A percentile compares a stretch with the other conserved stretches of the same genome.
phyloP scores from a whole-genome alignment of 2,329 filamentous ascomycete species.

The Plenodomus lindquistii region DNA sequence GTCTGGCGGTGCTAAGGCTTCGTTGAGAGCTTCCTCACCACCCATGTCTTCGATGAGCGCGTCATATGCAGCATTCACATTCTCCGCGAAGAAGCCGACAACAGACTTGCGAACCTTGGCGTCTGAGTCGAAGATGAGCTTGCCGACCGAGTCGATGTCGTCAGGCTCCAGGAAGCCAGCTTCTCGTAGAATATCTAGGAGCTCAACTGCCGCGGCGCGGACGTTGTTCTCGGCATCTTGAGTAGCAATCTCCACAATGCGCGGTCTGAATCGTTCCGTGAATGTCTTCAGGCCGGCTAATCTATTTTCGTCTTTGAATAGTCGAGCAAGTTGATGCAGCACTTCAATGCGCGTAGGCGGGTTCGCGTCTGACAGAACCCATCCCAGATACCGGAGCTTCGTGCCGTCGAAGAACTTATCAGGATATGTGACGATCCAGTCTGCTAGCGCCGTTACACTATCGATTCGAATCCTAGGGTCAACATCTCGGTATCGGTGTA shows the following conservation, averaged over 20 bases:
- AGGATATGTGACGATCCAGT: conserved; percentile 85
- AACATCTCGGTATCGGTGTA: conserved; percentile 93
- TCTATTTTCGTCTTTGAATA: conserved; percentile 81
- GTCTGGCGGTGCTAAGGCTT: conserved; percentile 71
- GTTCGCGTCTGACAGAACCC: conserved; percentile 85
- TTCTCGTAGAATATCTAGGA: conserved; percentile 80
- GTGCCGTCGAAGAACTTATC: conserved; percentile 88
- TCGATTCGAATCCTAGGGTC: conserved; percentile 87
- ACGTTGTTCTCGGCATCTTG: conserved; percentile 81
- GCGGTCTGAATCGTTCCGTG: conserved; percentile 84
- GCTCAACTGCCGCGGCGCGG: conserved; percentile 76
- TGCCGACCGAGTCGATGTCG: conserved; percentile 86
- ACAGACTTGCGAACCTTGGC: conserved; percentile 83
- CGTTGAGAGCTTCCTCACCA: conserved; percentile 75
- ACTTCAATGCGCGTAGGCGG: conserved; percentile 80
- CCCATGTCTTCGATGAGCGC: conserved; percentile 81
- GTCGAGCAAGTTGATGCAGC: conserved; percentile 75
- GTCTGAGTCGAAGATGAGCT: conserved; percentile 87
- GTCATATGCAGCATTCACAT: conserved; percentile 80
- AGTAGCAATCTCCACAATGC: conserved; percentile 90
- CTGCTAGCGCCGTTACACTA: conserved; percentile 82
- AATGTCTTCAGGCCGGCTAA: conserved; percentile 80
- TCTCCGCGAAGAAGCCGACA: conserved; percentile 86
- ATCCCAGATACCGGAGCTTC: conserved; percentile 91
- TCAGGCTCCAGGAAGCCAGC: conserved; percentile 86